phyloP scores from a whole-genome alignment of 345 rosid species.

The Erysimum cheiranthoides region DNA sequence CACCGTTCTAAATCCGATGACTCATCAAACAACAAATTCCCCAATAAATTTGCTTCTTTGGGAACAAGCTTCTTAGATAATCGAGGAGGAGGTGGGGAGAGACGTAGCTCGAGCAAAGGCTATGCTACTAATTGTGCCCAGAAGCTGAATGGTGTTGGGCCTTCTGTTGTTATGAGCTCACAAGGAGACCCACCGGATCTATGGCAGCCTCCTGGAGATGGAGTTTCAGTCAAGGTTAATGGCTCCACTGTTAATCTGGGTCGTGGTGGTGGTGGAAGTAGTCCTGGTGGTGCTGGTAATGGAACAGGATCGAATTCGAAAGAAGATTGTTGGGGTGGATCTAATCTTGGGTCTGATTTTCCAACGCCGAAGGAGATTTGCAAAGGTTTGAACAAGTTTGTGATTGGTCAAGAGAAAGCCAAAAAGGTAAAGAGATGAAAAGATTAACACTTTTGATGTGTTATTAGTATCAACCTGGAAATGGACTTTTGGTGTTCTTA shows the following conservation, averaged over 20 bases:
- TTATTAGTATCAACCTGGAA: slow-evolving; percentile 2
- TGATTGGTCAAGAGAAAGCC: slow-evolving; percentile 96
- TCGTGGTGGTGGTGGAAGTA: slow-evolving; percentile 49
- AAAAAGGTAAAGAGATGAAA: slow-evolving; percentile 69
- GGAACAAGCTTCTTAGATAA: slow-evolving; percentile 50
- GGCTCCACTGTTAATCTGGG: slow-evolving; percentile 51
- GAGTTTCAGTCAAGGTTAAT: slow-evolving; percentile 59
- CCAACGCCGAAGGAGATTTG: slow-evolving; percentile 98
- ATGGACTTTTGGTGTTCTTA: neutral
- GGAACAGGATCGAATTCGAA: slow-evolving; percentile 58
- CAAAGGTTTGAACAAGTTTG: slow-evolving; percentile 89
- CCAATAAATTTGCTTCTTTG: slow-evolving; percentile 59
- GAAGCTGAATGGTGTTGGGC: slow-evolving; percentile 35
- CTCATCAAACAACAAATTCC: slow-evolving; percentile 49
- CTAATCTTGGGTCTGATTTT: slow-evolving; percentile 82
- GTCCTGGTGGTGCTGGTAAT: slow-evolving; percentile 35
- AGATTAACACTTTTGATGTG: neutral
- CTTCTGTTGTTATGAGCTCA: slow-evolving; percentile 49
- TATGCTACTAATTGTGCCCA: slow-evolving; percentile 42
- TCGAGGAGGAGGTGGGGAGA: slow-evolving; percentile 42
- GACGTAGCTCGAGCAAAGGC: slow-evolving; percentile 28
- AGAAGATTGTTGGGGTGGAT: slow-evolving; percentile 93
- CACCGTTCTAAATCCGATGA: slow-evolving; percentile 58
- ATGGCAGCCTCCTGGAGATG: slow-evolving; percentile 98
- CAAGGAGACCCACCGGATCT: slow-evolving; percentile 97